These are phyloP conservation scores for Macrophomina tecta DNA, from an alignment of 2,329 filamentous ascomycete species.

Conservation along the genomic window DNA sequence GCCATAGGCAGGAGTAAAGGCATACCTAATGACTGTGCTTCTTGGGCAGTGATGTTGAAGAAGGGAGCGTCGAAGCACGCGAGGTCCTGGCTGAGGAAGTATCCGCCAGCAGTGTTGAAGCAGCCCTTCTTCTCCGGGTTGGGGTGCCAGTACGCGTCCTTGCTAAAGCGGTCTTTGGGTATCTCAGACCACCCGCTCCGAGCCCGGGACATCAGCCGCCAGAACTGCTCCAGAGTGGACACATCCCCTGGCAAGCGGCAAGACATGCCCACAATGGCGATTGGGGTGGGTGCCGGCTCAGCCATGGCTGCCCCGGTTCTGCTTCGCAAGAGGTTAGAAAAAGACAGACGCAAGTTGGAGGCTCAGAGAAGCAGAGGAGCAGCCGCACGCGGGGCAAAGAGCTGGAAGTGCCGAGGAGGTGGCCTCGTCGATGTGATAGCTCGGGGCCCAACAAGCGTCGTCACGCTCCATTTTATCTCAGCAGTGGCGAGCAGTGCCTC, in stretches of 20 bases:
- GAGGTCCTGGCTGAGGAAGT: conserved; percentile 33
- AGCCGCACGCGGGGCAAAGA: neutral
- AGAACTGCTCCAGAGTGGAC: conserved; percentile 40
- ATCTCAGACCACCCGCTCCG: conserved; percentile 42
- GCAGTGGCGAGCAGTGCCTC: conserved; percentile 8
- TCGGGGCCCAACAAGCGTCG: neutral
- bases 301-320: conserved; percentile 16
- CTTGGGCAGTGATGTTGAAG: conserved; percentile 33
- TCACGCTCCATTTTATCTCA: conserved; percentile 8
- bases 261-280: conserved; percentile 46
- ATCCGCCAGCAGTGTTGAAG: conserved; percentile 29
- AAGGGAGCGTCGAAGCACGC: conserved; percentile 34
- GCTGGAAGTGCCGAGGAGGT: conserved; percentile 6
- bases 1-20: neutral
- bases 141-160: conserved; percentile 47
- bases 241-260: conserved; percentile 43
- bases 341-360: neutral
- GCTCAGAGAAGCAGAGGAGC: conserved; percentile 6
- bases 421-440: neutral
- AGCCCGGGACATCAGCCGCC: conserved; percentile 41
- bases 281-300: conserved; percentile 28
- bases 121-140: conserved; percentile 31
- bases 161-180: conserved; percentile 45
- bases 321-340: neutral
- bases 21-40: conserved; percentile 28